phyloP scores from a whole-genome alignment of 2,329 filamentous ascomycete species.

The Lachnellula cervina region DNA sequence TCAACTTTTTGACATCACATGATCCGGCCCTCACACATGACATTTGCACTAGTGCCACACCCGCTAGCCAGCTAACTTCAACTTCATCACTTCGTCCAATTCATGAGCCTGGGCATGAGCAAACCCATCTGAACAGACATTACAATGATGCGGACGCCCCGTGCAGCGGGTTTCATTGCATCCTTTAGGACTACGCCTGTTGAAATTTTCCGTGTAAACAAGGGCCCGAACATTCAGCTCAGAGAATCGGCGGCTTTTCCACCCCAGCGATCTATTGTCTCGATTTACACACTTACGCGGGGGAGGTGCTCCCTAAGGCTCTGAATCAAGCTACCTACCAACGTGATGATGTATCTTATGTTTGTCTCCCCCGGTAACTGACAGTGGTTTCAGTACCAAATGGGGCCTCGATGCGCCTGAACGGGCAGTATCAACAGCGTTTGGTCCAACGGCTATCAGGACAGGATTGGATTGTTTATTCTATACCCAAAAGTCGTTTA shows the following conservation, averaged over 20 bases:
- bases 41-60: too few relatives aligned
- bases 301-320: conserved; percentile 1
- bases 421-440: too few relatives aligned
- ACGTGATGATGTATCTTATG: background rate
- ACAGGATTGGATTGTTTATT: background rate
- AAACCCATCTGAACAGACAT: too few relatives aligned
- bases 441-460: too few relatives aligned
- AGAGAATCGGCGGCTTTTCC: background rate
- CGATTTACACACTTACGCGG: background rate
- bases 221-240: background rate
- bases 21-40: too few relatives aligned
- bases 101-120: too few relatives aligned
- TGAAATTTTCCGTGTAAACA: background rate
- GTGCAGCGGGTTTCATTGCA: background rate
- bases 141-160: too few relatives aligned
- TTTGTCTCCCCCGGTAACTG: background rate
- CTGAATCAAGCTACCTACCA: background rate
- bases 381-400: background rate
- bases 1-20: too few relatives aligned
- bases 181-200: background rate
- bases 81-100: too few relatives aligned
- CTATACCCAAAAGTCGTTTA: background rate
- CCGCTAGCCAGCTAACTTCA: too few relatives aligned
- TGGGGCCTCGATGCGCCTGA: conserved; percentile 2
- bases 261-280: background rate